phyloP scores from a whole-genome alignment of 2,329 filamentous ascomycete species.

The Nigrospora sphaerica region DNA sequence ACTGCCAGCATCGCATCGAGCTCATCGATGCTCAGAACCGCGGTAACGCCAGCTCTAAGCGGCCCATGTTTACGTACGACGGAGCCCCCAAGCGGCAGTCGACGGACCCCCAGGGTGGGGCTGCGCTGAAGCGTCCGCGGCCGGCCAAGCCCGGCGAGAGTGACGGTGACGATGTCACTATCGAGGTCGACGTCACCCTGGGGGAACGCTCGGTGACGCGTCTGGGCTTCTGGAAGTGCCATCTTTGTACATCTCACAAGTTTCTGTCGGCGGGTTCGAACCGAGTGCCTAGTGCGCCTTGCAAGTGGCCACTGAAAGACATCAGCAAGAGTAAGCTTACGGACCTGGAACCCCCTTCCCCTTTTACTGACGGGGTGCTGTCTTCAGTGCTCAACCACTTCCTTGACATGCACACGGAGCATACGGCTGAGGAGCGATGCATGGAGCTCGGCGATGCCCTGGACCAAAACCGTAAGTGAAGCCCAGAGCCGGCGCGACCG shows the following conservation, averaged over 20 bases:
- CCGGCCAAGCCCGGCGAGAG: constrained; percentile 1
- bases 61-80: constrained; percentile 5
- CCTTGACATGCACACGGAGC: constrained; percentile 37
- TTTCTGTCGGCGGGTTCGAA: constrained; percentile 31
- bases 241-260: constrained; percentile 34
- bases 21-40: constrained; percentile 24
- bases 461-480: constrained; percentile 29
- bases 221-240: constrained; percentile 39
- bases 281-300: constrained; percentile 33
- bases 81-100: background rate
- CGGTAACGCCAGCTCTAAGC: background rate
- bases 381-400: constrained; percentile 32
- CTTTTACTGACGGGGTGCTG: constrained; percentile 1
- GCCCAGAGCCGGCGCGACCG: no score
- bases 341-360: no score
- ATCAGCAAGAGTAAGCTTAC: constrained; percentile 26
- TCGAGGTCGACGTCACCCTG: constrained; percentile 5
- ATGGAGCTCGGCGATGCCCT: constrained; percentile 34
- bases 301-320: constrained; percentile 39
- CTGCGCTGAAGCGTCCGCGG: constrained; percentile 2
- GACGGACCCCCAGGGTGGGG: background rate
- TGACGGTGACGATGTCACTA: constrained; percentile 2
- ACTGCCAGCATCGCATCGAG: constrained; percentile 32
- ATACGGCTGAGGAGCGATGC: constrained; percentile 32
- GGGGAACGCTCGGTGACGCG: constrained; percentile 25